Conservation (phyloP, 345 rosid species). For the Camelina sativa region DNA sequence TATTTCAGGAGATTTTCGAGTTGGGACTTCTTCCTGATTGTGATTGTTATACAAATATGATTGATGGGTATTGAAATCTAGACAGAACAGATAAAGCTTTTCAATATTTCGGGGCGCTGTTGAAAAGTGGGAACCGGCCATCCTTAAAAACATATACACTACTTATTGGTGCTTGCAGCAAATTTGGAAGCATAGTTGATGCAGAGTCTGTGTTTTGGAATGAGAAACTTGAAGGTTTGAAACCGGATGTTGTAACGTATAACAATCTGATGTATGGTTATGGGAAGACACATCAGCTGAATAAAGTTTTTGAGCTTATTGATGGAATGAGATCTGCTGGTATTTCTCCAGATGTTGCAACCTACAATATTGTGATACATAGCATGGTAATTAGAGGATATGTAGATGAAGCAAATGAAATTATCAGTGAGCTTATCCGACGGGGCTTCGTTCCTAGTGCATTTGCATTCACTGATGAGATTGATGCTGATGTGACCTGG, state of each 20-base stretch:
- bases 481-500: conserved; percentile 21
- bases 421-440: conserved; percentile 52
- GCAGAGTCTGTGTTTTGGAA: conserved; percentile 47
- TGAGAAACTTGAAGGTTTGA: conserved; percentile 42
- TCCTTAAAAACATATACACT: conserved; percentile 51
- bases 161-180: conserved; percentile 52
- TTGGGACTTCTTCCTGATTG: conserved; percentile 54
- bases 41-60: conserved; percentile 53
- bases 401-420: conserved; percentile 49
- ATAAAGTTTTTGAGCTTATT: conserved; percentile 53
- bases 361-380: conserved; percentile 56
- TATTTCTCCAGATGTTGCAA: conserved; percentile 54
- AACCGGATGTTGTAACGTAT: conserved; percentile 53
- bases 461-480: conserved; percentile 56
- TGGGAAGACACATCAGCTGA: conserved; percentile 52
- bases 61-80: conserved; percentile 50
- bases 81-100: conserved; percentile 47
- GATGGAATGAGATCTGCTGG: conserved; percentile 53
- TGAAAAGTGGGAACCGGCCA: conserved; percentile 50
- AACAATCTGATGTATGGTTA: conserved; percentile 54
- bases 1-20: conserved; percentile 52
- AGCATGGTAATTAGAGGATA: conserved; percentile 54
- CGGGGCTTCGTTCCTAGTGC: conserved; percentile 51
- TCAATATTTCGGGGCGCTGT: conserved; percentile 50
- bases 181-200: conserved; percentile 42